Conservation (phyloP, 2,329 filamentous ascomycete genomes). For the Grosmannia serpens region DNA sequence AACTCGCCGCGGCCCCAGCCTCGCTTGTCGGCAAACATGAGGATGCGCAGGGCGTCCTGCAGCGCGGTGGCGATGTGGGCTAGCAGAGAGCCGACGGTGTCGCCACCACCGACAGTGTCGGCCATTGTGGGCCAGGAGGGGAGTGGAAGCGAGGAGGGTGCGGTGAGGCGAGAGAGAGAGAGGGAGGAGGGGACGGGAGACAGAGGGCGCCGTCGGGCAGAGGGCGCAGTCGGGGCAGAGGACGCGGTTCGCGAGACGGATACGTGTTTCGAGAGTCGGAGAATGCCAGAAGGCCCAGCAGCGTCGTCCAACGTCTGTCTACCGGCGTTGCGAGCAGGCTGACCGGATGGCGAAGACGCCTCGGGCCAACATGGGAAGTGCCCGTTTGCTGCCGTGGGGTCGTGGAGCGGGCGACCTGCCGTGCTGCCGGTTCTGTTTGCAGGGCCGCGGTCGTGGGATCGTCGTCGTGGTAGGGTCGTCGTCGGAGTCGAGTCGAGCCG, state of each 20-base stretch:
- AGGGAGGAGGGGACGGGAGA: not conserved
- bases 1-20: slow-evolving; percentile 49
- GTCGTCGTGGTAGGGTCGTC: too few species aligned
- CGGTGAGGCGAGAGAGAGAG: not conserved
- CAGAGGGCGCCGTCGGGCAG: not conserved
- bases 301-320: not conserved
- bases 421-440: not conserved
- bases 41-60: slow-evolving; percentile 39
- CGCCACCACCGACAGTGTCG: slow-evolving; percentile 37
- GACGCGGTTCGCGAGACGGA: not conserved
- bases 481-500: too few species aligned
- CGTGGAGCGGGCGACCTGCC: not conserved
- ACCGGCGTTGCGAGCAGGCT: not conserved
- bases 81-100: slow-evolving; percentile 47
- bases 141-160: not conserved
- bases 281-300: too few species aligned
- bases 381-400: not conserved
- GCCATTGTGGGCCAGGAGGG: not conserved
- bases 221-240: too few species aligned
- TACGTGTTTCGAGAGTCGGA: too few species aligned
- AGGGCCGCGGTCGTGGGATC: not conserved
- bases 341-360: not conserved
- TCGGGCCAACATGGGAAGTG: not conserved
- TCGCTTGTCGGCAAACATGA: slow-evolving; percentile 45
- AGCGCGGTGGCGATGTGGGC: slow-evolving; percentile 44